These are phyloP conservation scores for Sclerotinia nivalis DNA, from an alignment of 2,329 filamentous ascomycete species.

Conservation along the genomic window DNA sequence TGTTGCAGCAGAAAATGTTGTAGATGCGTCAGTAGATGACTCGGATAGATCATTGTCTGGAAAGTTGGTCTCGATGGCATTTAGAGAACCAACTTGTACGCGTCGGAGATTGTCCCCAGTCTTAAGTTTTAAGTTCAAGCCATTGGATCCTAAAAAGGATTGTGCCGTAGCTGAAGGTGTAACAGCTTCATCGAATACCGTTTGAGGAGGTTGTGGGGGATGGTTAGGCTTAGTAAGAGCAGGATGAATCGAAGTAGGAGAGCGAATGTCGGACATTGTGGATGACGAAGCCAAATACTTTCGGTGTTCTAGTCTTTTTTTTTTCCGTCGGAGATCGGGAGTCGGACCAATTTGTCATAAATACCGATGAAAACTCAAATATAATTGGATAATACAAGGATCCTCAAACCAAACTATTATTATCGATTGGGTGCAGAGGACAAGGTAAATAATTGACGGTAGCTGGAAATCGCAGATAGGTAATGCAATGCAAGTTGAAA, in stretches of 20 bases:
- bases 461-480: neutral
- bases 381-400: neutral
- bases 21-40: conserved; percentile 25
- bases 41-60: conserved; percentile 36
- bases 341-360: neutral
- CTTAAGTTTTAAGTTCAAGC: conserved; percentile 36
- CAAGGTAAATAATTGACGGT: neutral
- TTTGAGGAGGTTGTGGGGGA: conserved; percentile 26
- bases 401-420: neutral
- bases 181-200: conserved; percentile 36
- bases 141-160: conserved; percentile 35
- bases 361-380: neutral
- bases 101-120: conserved; percentile 46
- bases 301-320: neutral
- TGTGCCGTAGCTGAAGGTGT: conserved; percentile 28
- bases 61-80: conserved; percentile 34
- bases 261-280: conserved; percentile 47
- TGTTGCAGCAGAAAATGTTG: conserved; percentile 35
- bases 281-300: conserved; percentile 21
- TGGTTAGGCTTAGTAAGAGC: conserved; percentile 46
- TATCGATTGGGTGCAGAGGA: neutral
- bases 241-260: conserved; percentile 54
- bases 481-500: neutral
- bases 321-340: neutral
- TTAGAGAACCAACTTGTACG: conserved; percentile 46